Percentiles rank a stretch among this genome's conserved stretches.
These are phyloP conservation scores for Globisporangium okanoganense DNA, from an alignment of 352 stramenopile species.

Conservation along the genomic window DNA sequence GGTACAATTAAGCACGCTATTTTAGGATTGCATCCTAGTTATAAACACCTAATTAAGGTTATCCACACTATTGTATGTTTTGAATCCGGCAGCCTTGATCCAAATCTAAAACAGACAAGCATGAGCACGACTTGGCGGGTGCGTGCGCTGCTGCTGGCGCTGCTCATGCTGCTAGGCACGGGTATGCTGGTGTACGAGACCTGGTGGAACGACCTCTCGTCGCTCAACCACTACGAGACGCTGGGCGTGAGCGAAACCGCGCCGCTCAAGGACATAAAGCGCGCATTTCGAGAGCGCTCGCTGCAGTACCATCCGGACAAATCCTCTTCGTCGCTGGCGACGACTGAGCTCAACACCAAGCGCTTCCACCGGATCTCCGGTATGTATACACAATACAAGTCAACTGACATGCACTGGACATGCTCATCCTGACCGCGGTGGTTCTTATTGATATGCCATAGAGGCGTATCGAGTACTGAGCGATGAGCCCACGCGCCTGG, in stretches of 20 bases:
- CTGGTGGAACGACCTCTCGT: constrained; percentile 35
- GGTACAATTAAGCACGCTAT: not conserved
- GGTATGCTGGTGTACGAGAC: constrained; percentile 22
- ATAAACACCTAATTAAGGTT: not conserved
- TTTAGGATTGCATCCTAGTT: not conserved
- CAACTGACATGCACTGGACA: not conserved
- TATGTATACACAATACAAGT: not conserved
- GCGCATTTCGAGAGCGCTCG: constrained; percentile 62
- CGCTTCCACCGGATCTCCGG: constrained; percentile 39
- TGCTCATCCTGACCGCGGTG: not conserved
- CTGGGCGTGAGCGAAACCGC: constrained; percentile 25
- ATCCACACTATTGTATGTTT: not conserved
- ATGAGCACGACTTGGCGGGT: constrained; percentile 1
- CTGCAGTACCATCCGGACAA: constrained; percentile 78
- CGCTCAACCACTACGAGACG: constrained; percentile 34
- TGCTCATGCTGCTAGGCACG: not conserved
- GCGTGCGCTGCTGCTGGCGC: constrained; percentile 8
- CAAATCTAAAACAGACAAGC: not conserved
- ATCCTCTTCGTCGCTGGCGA: constrained; percentile 12
- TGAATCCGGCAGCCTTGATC: not conserved
- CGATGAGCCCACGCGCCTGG: constrained; percentile 16
- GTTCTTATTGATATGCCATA: not conserved
- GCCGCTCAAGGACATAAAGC: constrained; percentile 39
- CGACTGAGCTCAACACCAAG: constrained; percentile 22
- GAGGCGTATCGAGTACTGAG: constrained; percentile 31